Evolutionary conservation across 2,329 filamentous ascomycete species (phyloP), one percentile per base, ranked within the genome.

Genomic region (Beauveria scarabaeidicola): DNA sequence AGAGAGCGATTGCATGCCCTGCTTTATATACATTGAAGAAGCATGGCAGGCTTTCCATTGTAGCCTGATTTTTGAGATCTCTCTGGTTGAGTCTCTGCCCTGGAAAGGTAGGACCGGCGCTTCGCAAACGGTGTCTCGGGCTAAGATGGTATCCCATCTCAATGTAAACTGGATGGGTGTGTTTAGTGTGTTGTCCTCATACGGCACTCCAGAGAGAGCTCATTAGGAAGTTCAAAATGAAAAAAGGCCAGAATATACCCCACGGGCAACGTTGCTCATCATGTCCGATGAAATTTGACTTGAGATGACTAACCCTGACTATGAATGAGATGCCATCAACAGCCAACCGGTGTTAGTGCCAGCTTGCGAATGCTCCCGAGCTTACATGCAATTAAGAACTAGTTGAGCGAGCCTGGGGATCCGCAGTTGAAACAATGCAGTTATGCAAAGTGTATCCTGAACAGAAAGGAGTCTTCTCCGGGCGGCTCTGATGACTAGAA

Each of bases 261-360:
- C 40, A 32, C 13, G 40, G 41, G 57, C 57, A 53, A 40, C 48
- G 40, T 59, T 59, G 57, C 57, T 52, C 48, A 53, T 29, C 13
- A 19, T 48, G 10, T 15, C 32, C 40, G 29, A 53, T 27, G 50
- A 41, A 17, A 50, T 21, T 29, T 40, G 23, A 11, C 29, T 32
- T 4, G 29, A 11, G 29, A 32, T 11, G 9, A 5, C 11, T 11
- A 11, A 32, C 48, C 25, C 29, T 47, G 50, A 52, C 40, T 11
- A n/a, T 40, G 41, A 27, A 53, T 25, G 36, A 43, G 50, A 29
- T 27, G 57, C 25, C 19, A 47, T 47, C 32, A 48, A 40, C 40
- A 48, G 43, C 13, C 38, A 19, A 52, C 17, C 23, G n/a, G 32
- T 58, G 55, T 32, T n/a, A 51, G 23, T 58, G 32, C 54, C 9